Percentiles rank a stretch among this genome's conserved stretches.
phyloP scores from a whole-genome alignment of 257 asterid species.

The Scutellaria minor region DNA sequence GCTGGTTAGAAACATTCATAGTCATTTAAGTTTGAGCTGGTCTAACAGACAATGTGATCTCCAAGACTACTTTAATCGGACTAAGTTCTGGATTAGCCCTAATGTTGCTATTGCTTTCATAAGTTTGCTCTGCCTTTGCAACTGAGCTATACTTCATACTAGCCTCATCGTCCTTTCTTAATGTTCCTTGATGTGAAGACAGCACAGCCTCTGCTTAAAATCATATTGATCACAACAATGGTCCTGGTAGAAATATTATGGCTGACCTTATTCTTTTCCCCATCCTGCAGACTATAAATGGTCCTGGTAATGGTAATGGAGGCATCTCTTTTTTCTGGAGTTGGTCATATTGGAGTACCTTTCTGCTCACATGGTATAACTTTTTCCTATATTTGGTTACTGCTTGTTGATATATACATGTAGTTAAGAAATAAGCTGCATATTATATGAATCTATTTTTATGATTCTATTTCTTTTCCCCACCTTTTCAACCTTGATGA shows the following conservation, averaged over 20 bases:
- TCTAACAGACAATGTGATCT: not conserved
- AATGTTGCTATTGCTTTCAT: not conserved
- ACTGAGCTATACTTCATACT: constrained; percentile 7
- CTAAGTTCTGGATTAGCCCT: not conserved
- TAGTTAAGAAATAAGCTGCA: constrained; percentile 18
- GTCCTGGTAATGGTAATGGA: constrained; percentile 68
- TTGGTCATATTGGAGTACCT: constrained; percentile 99
- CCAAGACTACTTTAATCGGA: not conserved
- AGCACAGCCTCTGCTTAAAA: not conserved
- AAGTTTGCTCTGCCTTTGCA: constrained; percentile 20
- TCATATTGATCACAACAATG: not conserved
- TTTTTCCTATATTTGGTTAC: constrained; percentile 1
- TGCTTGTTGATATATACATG: constrained; percentile 2
- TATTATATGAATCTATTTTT: constrained; percentile 6
- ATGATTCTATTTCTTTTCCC: not conserved
- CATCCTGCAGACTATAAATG: constrained; percentile 71
- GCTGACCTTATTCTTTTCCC: constrained; percentile 27
- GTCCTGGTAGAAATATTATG: not conserved
- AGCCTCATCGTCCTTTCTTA: constrained; percentile 13
- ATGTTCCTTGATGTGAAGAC: constrained; percentile 1
- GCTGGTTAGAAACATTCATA: constrained; percentile 13
- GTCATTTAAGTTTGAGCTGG: not conserved
- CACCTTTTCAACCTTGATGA: constrained; percentile 8
- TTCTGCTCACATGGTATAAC: constrained; percentile 91
- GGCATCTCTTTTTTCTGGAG: constrained; percentile 98